Percentiles rank a stretch among this genome's conserved stretches.
Conservation (phyloP, 768 basidiomycete genomes). For the Lactifluus hygrophoroides region DNA sequence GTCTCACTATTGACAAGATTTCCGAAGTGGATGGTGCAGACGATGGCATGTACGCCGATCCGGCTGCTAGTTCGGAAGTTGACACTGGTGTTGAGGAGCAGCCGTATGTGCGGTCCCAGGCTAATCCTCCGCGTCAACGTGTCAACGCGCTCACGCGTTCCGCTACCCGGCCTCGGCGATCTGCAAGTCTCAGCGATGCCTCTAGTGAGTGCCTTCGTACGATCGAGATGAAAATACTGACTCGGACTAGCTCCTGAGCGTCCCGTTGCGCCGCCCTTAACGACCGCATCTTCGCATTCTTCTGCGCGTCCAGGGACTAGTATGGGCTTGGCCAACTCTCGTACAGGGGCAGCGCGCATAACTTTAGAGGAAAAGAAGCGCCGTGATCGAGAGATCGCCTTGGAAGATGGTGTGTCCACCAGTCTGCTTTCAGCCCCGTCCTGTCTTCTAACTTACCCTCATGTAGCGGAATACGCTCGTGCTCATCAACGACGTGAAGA, state of each 20-base stretch:
- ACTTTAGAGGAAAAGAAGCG: slow-evolving; percentile 40
- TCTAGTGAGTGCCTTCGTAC: slow-evolving; percentile 27
- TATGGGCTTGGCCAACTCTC: slow-evolving; percentile 26
- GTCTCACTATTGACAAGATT: slow-evolving; percentile 40
- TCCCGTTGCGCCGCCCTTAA: background rate
- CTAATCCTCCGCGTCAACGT: slow-evolving; percentile 22
- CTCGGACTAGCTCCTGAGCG: slow-evolving; percentile 10
- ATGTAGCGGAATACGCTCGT: slow-evolving; percentile 19
- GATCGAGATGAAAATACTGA: background rate
- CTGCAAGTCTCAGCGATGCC: slow-evolving; percentile 71
- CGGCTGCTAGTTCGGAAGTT: slow-evolving; percentile 30
- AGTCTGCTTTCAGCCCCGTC: slow-evolving; percentile 15
- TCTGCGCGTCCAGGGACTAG: slow-evolving; percentile 37
- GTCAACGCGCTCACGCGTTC: slow-evolving; percentile 30
- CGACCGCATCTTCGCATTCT: slow-evolving; percentile 9
- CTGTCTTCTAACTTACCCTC: background rate
- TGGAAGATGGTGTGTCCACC: slow-evolving; percentile 36
- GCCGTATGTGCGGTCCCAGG: slow-evolving; percentile 7
- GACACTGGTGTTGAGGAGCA: slow-evolving; percentile 31
- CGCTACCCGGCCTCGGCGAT: slow-evolving; percentile 54
- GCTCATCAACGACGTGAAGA: slow-evolving; percentile 24
- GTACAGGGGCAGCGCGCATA: slow-evolving; percentile 32
- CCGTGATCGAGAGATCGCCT: slow-evolving; percentile 28
- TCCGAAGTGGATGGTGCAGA: slow-evolving; percentile 38
- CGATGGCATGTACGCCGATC: slow-evolving; percentile 28